phyloP scores from a whole-genome alignment of 805 yeast genomes.

The Monosporozyma siamensis region DNA sequence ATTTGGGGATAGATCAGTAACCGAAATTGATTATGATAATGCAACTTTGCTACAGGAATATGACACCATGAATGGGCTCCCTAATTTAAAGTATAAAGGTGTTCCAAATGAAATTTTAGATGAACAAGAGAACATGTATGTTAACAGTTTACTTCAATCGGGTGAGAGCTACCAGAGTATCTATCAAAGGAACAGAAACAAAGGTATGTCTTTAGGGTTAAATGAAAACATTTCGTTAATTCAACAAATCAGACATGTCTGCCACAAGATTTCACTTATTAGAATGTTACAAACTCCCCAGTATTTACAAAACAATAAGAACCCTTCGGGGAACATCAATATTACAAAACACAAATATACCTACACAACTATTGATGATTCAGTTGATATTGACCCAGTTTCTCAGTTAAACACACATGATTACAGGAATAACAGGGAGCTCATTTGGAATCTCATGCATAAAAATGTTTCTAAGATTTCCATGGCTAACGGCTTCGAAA shows the following conservation, averaged over 20 bases:
- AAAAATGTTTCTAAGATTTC: conserved; percentile 67
- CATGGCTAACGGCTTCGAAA: conserved; percentile 90
- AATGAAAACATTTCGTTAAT: conserved; percentile 63
- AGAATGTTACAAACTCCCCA: conserved; percentile 65
- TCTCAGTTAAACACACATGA: conserved; percentile 70
- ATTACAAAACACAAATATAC: conserved; percentile 19
- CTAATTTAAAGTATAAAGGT: conserved; percentile 51
- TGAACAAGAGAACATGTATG: conserved; percentile 36
- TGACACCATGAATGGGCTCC: conserved; percentile 73
- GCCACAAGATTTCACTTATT: conserved; percentile 80
- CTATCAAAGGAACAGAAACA: conserved; percentile 34
- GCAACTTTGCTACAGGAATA: conserved; percentile 71
- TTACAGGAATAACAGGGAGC: conserved; percentile 38
- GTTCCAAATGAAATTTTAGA: conserved; percentile 39
- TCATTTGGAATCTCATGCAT: conserved; percentile 57
- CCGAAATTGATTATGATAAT: conserved; percentile 41
- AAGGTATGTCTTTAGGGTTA: conserved; percentile 54
- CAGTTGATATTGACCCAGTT: conserved; percentile 69
- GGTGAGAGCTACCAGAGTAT: conserved; percentile 31
- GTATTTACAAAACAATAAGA: conserved; percentile 13
- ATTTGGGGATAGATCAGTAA: conserved; percentile 30
- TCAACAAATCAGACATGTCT: conserved; percentile 80
- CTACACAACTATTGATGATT: conserved; percentile 44
- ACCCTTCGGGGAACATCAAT: conserved; percentile 12
- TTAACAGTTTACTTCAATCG: conserved; percentile 33